Base-by-base conservation (phyloP, 257 asterid genomes). In the Craterostigma plantagineum region DNA sequence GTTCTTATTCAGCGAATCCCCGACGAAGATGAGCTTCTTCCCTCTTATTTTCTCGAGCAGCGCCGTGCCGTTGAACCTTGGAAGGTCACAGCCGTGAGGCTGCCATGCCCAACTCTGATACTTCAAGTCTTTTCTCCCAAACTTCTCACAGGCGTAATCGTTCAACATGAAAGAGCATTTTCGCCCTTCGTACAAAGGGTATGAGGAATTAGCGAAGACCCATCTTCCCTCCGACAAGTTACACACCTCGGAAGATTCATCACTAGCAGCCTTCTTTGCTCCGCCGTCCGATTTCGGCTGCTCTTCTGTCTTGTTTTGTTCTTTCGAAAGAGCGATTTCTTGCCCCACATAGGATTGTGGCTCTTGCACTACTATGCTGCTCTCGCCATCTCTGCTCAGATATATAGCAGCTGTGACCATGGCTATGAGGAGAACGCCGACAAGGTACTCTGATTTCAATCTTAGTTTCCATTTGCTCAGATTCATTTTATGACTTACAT, bases 81-180 rank as follows among this genome's bases (percentile, higher is more conserved):
- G 79, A 38, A 76, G 71, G 39, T 72, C 63, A 43, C 90, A 76
- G 0, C 60, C 63, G 47, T 64, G 63, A 41, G 90, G 82, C 48
- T 72, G 79, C 90, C 90, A 76, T 45, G 75, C 54, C 90, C 79
- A 76, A 11, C 56, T 35, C 54, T 61, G 74, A 58, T 69, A 72
- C 33, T 55, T 45, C 16, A 64, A 43, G 53, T 76, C 82, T 35
- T 61, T 57, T 55, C 82, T 60, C 33, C 90, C 90, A 38, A 58
- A 63, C 47, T 52, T 64, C 33, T 60, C 59, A 42, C 90, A 76
- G 23, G 76, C 66, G 33, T 63, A 64, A 0, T 62, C 69, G 11
- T 48, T 70, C n/a, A 55, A 48, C 68, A 66, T 59, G 48, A 76
- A 72, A 3, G 51, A 54, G 60, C 82, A 76, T 0, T 57, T 12